phyloP scores from a whole-genome alignment of 2,329 filamentous ascomycete genomes.

The Nannizzia gypsea region DNA sequence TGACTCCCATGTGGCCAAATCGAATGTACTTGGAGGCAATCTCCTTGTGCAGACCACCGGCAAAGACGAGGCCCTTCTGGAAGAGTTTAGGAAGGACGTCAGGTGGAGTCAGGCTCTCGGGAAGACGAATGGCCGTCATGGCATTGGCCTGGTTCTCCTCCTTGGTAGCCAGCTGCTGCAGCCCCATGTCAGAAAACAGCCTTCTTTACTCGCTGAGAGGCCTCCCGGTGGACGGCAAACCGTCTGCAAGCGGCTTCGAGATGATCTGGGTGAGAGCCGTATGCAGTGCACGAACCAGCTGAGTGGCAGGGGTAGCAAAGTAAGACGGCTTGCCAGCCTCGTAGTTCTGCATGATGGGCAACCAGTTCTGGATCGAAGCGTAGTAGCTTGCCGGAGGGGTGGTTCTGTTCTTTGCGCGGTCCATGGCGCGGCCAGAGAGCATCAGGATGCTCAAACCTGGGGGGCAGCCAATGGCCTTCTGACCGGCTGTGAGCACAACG shows the following conservation, averaged over 20 bases:
- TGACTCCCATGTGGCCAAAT: slow-evolving; percentile 97
- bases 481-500: slow-evolving; percentile 82
- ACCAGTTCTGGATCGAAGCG: slow-evolving; percentile 93
- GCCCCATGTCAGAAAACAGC: slow-evolving; percentile 64
- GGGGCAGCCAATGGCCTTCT: slow-evolving; percentile 93
- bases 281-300: slow-evolving; percentile 85
- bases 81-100: slow-evolving; percentile 75
- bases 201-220: slow-evolving; percentile 78
- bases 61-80: slow-evolving; percentile 84
- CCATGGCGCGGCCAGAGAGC: slow-evolving; percentile 78
- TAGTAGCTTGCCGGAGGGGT: slow-evolving; percentile 80
- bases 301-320: slow-evolving; percentile 91
- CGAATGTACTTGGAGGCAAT: slow-evolving; percentile 88
- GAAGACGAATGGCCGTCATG: slow-evolving; percentile 96
- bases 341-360: slow-evolving; percentile 98
- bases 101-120: slow-evolving; percentile 66
- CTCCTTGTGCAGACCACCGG: slow-evolving; percentile 90
- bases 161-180: slow-evolving; percentile 75
- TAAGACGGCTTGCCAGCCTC: slow-evolving; percentile 96
- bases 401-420: slow-evolving; percentile 68
- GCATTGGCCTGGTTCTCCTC: slow-evolving; percentile 87
- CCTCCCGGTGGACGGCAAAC: slow-evolving; percentile 67
- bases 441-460: slow-evolving; percentile 90
- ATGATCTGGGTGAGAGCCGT: slow-evolving; percentile 80
- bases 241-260: slow-evolving; percentile 62